Evolutionary conservation across 441 rosid species (phyloP).

Genomic region (Populus hybrid): DNA sequence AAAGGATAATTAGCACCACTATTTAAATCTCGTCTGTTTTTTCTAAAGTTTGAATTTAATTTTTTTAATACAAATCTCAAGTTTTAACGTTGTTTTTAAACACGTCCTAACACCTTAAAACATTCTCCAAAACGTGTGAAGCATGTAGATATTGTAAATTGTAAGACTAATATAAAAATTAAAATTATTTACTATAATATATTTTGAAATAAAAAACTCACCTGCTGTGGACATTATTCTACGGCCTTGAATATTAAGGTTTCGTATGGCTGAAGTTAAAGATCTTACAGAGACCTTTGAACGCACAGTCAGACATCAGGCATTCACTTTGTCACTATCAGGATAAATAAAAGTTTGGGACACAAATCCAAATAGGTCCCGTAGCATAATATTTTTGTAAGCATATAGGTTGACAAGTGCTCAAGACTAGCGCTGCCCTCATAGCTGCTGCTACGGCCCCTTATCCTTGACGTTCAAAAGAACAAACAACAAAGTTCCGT

Average conservation of each 20-base stretch:
- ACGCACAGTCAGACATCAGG: not conserved
- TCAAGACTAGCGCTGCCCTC: not conserved
- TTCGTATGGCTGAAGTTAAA: conserved; percentile 24
- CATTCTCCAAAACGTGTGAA: not conserved
- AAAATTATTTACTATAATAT: too few relatives aligned
- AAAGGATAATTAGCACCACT: too few relatives aligned
- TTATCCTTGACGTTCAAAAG: not conserved
- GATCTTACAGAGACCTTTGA: not conserved
- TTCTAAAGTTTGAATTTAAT: too few relatives aligned
- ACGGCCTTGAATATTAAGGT: not conserved
- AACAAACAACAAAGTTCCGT: not conserved
- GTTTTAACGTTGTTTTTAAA: too few relatives aligned
- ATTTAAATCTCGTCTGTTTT: too few relatives aligned
- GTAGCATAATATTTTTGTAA: not conserved
- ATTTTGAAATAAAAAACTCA: too few relatives aligned
- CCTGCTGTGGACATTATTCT: not conserved
- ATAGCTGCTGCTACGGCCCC: not conserved
- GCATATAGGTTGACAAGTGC: not conserved
- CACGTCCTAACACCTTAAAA: too few relatives aligned
- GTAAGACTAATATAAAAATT: too few relatives aligned
- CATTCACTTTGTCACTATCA: conserved; percentile 14
- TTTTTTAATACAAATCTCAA: too few relatives aligned
- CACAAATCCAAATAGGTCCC: not conserved
- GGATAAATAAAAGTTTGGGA: not conserved
- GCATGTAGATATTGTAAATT: not conserved